phyloP scores from a whole-genome alignment of 805 yeast genomes.

The Osmozyma mogii region DNA sequence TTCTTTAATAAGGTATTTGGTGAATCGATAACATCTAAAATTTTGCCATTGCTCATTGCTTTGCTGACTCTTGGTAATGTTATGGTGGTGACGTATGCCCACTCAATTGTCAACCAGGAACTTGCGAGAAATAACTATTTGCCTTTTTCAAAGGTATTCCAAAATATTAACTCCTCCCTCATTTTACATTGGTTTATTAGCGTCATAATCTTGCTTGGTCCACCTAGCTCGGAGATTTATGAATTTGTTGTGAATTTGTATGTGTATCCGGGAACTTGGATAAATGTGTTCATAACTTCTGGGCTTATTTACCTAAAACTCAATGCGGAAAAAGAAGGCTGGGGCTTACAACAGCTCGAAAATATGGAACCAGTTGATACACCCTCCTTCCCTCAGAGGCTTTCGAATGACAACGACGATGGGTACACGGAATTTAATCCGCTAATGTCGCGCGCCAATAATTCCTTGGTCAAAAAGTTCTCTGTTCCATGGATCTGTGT shows the following conservation, averaged over 20 bases:
- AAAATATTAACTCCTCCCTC: conserved; percentile 38
- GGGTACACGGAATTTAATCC: conserved; percentile 12
- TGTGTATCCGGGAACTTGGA: conserved; percentile 58
- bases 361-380: background rate
- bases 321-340: conserved; percentile 27
- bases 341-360: conserved; percentile 23
- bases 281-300: conserved; percentile 42
- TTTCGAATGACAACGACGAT: conserved; percentile 3
- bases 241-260: conserved; percentile 55
- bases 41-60: conserved; percentile 52
- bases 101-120: conserved; percentile 50
- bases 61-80: conserved; percentile 59
- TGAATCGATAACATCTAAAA: conserved; percentile 37
- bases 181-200: conserved; percentile 50
- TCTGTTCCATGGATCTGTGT: conserved; percentile 26
- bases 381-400: background rate
- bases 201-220: conserved; percentile 43
- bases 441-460: conserved; percentile 6
- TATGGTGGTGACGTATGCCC: conserved; percentile 56
- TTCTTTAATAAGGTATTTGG: conserved; percentile 55
- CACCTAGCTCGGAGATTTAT: conserved; percentile 59
- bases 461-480: conserved; percentile 6
- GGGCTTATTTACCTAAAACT: conserved; percentile 48
- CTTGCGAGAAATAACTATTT: conserved; percentile 43
- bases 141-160: conserved; percentile 43